These are phyloP conservation scores for Antarctomyces pellizariae DNA, from an alignment of 495 filamentous ascomycete species.

Conservation along the genomic window DNA sequence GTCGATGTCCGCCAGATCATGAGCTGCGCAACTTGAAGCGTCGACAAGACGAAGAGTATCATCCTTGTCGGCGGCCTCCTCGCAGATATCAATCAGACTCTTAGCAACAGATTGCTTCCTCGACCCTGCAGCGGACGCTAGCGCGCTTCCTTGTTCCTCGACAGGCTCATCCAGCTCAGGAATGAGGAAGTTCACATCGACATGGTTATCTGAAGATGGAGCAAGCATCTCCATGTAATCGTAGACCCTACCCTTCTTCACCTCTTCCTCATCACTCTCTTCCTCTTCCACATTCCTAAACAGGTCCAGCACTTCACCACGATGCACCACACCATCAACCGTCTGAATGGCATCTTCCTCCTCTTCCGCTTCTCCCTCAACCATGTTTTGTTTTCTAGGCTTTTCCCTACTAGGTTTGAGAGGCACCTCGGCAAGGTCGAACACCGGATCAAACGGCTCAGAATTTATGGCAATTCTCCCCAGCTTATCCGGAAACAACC, in stretches of 20 bases:
- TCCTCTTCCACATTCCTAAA: slow-evolving; percentile 10
- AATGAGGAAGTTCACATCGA: too few species aligned
- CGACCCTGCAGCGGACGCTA: too few species aligned
- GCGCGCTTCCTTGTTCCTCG: too few species aligned
- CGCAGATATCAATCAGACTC: too few species aligned
- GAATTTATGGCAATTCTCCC: slow-evolving; percentile 38
- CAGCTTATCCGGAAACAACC: slow-evolving; percentile 58
- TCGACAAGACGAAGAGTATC: too few species aligned
- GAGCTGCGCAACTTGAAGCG: too few species aligned
- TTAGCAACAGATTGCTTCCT: too few species aligned
- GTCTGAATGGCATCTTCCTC: slow-evolving; percentile 11
- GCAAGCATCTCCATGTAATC: background rate
- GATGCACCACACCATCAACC: slow-evolving; percentile 15
- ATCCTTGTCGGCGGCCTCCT: too few species aligned
- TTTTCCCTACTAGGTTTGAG: slow-evolving; percentile 3
- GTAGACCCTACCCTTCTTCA: too few species aligned
- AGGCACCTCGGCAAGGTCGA: slow-evolving; percentile 4
- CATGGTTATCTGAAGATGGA: too few species aligned
- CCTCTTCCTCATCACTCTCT: background rate
- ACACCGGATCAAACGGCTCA: slow-evolving; percentile 4
- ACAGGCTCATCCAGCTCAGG: too few species aligned
- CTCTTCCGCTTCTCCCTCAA: slow-evolving; percentile 1
- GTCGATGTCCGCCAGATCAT: too few species aligned
- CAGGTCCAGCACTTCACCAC: slow-evolving; percentile 17
- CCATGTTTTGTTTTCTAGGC: slow-evolving; percentile 1